Base-by-base conservation (phyloP, 2,329 filamentous ascomycete genomes). In the Sclerotinia glacialis region DNA sequence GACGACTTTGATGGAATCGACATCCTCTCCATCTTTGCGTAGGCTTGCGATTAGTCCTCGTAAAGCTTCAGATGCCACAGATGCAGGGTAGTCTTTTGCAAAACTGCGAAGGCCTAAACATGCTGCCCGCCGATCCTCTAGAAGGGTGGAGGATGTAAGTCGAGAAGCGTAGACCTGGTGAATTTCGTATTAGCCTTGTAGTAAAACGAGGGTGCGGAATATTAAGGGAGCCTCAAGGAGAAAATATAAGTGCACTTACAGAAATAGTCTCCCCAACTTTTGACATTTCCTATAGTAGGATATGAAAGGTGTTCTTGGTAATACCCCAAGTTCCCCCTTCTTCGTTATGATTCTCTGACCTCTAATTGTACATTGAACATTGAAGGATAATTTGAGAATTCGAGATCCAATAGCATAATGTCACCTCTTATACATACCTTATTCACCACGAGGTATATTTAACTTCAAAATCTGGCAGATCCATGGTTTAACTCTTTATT, bases 51-150 rank as follows among this genome's bases (percentile, higher is more conserved):
- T 98, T 66, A 99, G 83, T 66, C 91, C 92, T 69, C 94, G 86
- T 58, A 99, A 81, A n/a, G 93, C 92, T 49, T 93, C 93, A 5
- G 93, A 97, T 2, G 96, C 92, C 46, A 99, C 95, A 9, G 93
- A 96, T 18, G 96, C 96, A 47, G 95, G 96, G 74, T 94, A 98
- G 69, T 96, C 89, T 79, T 98, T 98, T 52, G 95, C 92, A 78
- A 99, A 98, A 80, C 93, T 97, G 73, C 96, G 87, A 47, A 99
- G 83, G 23, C 95, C 95, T 40, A 96, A 85, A 58, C 99, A 97
- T 55, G 95, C 93, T 66, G 92, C 93, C 69, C 95, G 89, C 64
- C 96, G 89, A 78, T 99, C 96, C 80, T 99, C 95, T 50, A 99
- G 86, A 21, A 99, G 84, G 1, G 93, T 97, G 54, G 93, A 92